Percentiles rank a stretch among this genome's conserved stretches.
These are phyloP conservation scores for Solanum sitiens DNA, from an alignment of 257 asterid species.

Conservation along the genomic window DNA sequence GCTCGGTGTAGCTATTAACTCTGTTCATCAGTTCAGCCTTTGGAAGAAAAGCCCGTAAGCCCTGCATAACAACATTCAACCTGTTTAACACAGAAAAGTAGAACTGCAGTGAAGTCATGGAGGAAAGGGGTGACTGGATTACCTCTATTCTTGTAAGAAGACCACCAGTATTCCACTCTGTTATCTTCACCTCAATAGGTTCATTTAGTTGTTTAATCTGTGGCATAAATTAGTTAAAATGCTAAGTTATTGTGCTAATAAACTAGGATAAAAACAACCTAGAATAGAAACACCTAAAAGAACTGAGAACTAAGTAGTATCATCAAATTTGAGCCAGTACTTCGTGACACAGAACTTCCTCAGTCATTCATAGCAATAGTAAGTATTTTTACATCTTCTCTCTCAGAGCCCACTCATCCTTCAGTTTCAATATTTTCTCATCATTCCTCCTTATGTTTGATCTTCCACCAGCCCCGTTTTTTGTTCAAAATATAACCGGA, in stretches of 20 bases:
- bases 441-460: background rate
- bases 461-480: background rate
- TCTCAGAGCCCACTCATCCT: background rate
- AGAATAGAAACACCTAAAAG: background rate
- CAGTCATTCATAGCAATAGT: background rate
- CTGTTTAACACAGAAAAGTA: background rate
- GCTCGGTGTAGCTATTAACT: conserved; percentile 60
- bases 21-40: conserved; percentile 84
- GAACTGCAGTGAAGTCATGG: background rate
- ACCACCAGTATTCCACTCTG: conserved; percentile 97
- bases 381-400: background rate
- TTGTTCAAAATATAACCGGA: background rate
- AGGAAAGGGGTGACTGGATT: background rate
- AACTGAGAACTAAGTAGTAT: background rate
- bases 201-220: conserved; percentile 84
- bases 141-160: conserved; percentile 96
- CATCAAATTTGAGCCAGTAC: background rate
- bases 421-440: background rate
- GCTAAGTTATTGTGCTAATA: background rate
- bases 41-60: conserved; percentile 89
- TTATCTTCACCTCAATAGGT: conserved; percentile 68
- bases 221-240: background rate
- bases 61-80: conserved; percentile 43
- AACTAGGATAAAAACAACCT: background rate
- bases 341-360: background rate